These are phyloP conservation scores for Trichoderma afroharzianum DNA, from an alignment of 2,329 filamentous ascomycete genomes.

Conservation along the genomic window DNA sequence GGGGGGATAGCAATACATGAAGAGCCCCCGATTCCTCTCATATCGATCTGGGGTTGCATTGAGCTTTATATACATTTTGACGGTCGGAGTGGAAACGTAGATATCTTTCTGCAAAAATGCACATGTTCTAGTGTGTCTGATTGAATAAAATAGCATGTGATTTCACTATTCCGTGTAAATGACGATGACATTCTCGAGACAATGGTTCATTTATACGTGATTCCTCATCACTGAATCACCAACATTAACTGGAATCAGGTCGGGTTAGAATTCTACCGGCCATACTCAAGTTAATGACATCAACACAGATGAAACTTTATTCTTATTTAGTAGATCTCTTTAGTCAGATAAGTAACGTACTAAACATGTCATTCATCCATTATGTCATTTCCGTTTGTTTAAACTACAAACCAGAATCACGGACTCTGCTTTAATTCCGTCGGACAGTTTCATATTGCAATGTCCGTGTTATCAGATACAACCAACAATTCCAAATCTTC, in stretches of 20 bases:
- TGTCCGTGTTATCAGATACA: neutral
- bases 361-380: neutral
- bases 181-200: neutral
- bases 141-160: neutral
- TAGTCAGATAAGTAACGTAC: neutral
- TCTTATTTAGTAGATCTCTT: neutral
- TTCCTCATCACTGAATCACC: neutral
- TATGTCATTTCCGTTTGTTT: neutral
- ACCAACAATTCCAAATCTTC: neutral
- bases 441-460: neutral
- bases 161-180: neutral
- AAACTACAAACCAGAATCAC: neutral
- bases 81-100: neutral
- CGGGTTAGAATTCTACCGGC: neutral
- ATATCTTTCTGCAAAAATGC: neutral
- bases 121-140: neutral
- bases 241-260: neutral
- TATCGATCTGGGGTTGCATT: neutral
- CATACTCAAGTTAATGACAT: neutral
- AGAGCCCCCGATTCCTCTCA: neutral
- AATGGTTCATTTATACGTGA: neutral
- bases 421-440: neutral
- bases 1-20: neutral
- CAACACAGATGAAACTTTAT: neutral
- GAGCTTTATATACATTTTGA: neutral